Percentiles rank a stretch among this genome's conserved stretches.
Evolutionary conservation across 2,329 filamentous ascomycete genomes (phyloP).

Genomic region (Cladosporium sp.): DNA sequence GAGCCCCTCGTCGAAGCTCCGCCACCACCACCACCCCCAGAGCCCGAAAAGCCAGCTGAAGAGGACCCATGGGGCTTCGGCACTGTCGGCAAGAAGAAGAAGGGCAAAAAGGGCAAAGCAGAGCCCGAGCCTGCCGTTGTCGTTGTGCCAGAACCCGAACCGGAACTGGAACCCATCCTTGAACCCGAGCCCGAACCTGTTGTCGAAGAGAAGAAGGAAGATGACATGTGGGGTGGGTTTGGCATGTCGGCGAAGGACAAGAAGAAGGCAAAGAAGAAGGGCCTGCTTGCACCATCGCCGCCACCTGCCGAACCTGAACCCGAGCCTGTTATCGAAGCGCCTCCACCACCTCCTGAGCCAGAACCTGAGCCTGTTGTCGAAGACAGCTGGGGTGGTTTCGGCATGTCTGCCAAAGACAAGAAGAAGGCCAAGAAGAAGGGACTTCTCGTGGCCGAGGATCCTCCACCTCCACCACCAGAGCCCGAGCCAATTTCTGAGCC

Average conservation of each 20-base stretch:
- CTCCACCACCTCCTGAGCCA: constrained; percentile 24
- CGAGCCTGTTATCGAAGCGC: constrained; percentile 27
- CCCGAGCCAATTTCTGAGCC: constrained; percentile 26
- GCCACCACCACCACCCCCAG: constrained; percentile 30
- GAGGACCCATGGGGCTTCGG: constrained; percentile 38
- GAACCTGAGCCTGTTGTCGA: constrained; percentile 39
- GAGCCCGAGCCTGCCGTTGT: constrained; percentile 38
- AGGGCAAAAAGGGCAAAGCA: constrained; percentile 42
- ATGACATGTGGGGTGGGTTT: constrained; percentile 34
- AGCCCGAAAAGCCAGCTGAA: constrained; percentile 28
- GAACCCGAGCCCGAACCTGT: constrained; percentile 43
- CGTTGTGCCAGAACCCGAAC: constrained; percentile 31
- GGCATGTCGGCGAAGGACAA: constrained; percentile 39
- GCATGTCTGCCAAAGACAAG: constrained; percentile 44
- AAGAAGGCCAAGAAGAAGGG: constrained; percentile 42
- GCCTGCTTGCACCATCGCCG: constrained; percentile 37
- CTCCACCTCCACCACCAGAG: constrained; percentile 28
- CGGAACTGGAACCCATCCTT: constrained; percentile 39
- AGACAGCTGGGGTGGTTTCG: constrained; percentile 35
- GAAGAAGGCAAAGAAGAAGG: constrained; percentile 42
- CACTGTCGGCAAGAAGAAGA: constrained; percentile 44
- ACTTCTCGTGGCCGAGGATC: constrained; percentile 15
- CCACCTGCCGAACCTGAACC: constrained; percentile 19
- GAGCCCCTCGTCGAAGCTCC: constrained; percentile 29
- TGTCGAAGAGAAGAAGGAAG: constrained; percentile 38